Conservation (phyloP, 1,284 basidiomycete genomes). For the Cystobasidium slooffiae region DNA sequence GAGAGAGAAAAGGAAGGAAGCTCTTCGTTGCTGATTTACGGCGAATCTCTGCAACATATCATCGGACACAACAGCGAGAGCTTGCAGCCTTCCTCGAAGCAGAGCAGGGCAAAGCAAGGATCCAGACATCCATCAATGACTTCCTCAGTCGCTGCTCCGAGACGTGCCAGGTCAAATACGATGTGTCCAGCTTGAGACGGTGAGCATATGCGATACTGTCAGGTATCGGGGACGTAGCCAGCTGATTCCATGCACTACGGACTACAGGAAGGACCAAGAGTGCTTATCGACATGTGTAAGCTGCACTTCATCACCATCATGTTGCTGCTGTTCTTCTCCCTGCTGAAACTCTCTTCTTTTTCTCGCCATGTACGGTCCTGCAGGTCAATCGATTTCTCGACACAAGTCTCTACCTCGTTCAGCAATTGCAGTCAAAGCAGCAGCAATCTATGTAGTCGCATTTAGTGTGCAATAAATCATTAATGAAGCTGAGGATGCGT, state of each 20-base stretch:
- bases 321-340: not conserved
- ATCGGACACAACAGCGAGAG: constrained; percentile 80
- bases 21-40: too few species aligned
- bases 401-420: constrained; percentile 83
- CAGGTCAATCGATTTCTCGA: constrained; percentile 75
- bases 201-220: constrained; percentile 2
- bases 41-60: too few species aligned
- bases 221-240: not conserved
- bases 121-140: constrained; percentile 61
- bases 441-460: constrained; percentile 19
- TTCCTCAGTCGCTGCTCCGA: constrained; percentile 35
- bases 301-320: not conserved
- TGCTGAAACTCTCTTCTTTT: not conserved
- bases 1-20: too few species aligned
- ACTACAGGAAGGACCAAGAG: constrained; percentile 38
- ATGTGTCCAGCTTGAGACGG: constrained; percentile 30
- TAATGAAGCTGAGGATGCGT: not conserved
- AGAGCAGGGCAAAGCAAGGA: constrained; percentile 81
- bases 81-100: constrained; percentile 80
- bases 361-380: not conserved
- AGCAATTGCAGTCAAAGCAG: constrained; percentile 68
- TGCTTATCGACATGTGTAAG: constrained; percentile 41
- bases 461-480: not conserved
- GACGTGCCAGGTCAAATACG: constrained; percentile 36
- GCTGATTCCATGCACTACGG: not conserved